Evolutionary conservation across 768 basidiomycete species (phyloP).

Genomic region (Tricholoma saponaceum): DNA sequence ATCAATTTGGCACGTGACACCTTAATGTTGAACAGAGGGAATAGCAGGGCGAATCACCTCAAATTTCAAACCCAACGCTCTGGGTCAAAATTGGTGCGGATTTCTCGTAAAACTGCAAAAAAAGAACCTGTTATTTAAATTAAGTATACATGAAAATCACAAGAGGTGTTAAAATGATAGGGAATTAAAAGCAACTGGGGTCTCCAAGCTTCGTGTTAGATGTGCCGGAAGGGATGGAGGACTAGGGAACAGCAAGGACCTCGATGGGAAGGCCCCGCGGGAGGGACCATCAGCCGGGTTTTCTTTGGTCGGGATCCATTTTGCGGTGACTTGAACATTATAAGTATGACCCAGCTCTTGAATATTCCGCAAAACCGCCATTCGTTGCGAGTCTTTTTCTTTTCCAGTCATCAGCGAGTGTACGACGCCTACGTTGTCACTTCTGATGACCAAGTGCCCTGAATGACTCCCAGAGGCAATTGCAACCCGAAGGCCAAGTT

Average conservation of each 20-base stretch:
- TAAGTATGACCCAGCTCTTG: slow-evolving; percentile 16
- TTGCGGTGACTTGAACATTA: slow-evolving; percentile 19
- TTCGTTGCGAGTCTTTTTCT: slow-evolving; percentile 22
- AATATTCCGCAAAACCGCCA: slow-evolving; percentile 25
- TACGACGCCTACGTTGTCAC: slow-evolving; percentile 40
- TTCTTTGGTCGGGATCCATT: slow-evolving; percentile 19
- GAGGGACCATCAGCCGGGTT: slow-evolving; percentile 15
- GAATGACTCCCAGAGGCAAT: slow-evolving; percentile 18
- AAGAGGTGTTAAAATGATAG: not conserved
- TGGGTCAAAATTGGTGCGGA: too few relatives aligned
- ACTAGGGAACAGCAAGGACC: slow-evolving; percentile 5
- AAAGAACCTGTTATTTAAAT: too few relatives aligned
- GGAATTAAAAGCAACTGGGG: not conserved
- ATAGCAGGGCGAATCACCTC: too few relatives aligned
- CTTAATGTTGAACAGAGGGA: too few relatives aligned
- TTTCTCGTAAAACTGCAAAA: not conserved
- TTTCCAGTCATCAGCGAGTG: slow-evolving; percentile 21
- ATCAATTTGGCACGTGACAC: not conserved
- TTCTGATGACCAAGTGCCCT: slow-evolving; percentile 26
- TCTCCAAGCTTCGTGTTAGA: slow-evolving; percentile 3
- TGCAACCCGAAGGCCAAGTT: slow-evolving; percentile 32
- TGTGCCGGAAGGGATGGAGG: slow-evolving; percentile 6
- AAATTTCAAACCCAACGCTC: too few relatives aligned
- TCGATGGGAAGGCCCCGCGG: slow-evolving; percentile 9
- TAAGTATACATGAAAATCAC: too few relatives aligned